phyloP scores from a whole-genome alignment of 2,329 filamentous ascomycete species.

The Podosphaera aphanis region DNA sequence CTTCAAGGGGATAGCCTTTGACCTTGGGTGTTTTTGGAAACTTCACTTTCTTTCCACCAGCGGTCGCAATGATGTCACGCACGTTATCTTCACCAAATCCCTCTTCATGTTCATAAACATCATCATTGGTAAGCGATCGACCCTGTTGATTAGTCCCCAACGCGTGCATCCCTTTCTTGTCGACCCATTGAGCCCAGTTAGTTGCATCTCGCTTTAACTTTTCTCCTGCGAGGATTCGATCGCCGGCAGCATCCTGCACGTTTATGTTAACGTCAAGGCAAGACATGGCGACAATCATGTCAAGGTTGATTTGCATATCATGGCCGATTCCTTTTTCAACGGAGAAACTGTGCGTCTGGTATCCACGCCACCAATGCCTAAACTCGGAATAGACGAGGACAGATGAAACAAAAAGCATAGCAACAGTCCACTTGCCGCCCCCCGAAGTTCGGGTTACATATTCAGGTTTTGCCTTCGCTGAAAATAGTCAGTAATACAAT shows the following conservation, averaged over 20 bases:
- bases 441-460: constrained; percentile 67
- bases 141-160: constrained; percentile 33
- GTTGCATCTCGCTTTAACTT: constrained; percentile 56
- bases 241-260: constrained; percentile 84
- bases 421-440: constrained; percentile 83
- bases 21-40: constrained; percentile 55
- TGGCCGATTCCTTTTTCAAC: constrained; percentile 83
- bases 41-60: constrained; percentile 37
- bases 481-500: background rate
- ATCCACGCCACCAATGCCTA: constrained; percentile 58
- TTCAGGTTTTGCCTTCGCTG: constrained; percentile 87
- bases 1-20: constrained; percentile 11
- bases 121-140: constrained; percentile 30
- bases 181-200: constrained; percentile 60
- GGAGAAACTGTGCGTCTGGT: constrained; percentile 70
- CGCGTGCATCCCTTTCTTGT: constrained; percentile 40
- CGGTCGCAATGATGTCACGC: constrained; percentile 63
- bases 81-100: constrained; percentile 64
- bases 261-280: constrained; percentile 84
- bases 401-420: constrained; percentile 50
- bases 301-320: constrained; percentile 79
- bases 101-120: constrained; percentile 38
- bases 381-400: constrained; percentile 61
- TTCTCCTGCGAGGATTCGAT: constrained; percentile 64
- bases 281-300: constrained; percentile 74